Conservation (phyloP, 2,329 filamentous ascomycete genomes). For the Emergomyces pasteurianus region DNA sequence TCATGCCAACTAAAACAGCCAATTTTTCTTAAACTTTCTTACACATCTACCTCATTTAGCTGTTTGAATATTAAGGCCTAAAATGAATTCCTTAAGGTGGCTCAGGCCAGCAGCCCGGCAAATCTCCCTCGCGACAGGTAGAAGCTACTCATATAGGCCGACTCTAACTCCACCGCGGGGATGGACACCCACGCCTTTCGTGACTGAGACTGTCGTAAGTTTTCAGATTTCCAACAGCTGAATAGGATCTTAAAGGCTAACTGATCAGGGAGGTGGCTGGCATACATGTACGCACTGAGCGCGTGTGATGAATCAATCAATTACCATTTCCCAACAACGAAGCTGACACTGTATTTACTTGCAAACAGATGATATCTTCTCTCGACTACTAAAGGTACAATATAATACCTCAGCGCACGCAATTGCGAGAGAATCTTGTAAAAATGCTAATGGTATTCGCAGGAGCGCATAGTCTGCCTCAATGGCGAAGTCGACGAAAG, state of each 20-base stretch:
- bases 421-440: not conserved
- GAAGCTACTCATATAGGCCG: slow-evolving; percentile 7
- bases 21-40: not conserved
- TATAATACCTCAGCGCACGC: slow-evolving; percentile 6
- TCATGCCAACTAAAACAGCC: not conserved
- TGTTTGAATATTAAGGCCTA: not conserved
- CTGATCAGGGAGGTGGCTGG: slow-evolving; percentile 55
- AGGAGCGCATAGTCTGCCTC: slow-evolving; percentile 89
- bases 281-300: slow-evolving; percentile 53
- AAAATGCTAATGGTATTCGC: not conserved
- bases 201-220: slow-evolving; percentile 46
- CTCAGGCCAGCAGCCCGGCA: slow-evolving; percentile 6
- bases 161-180: slow-evolving; percentile 22
- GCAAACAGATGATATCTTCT: slow-evolving; percentile 63
- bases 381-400: slow-evolving; percentile 59
- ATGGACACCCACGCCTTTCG: slow-evolving; percentile 42
- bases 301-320: not conserved
- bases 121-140: slow-evolving; percentile 3
- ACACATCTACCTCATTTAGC: not conserved
- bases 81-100: slow-evolving; percentile 10
- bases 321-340: slow-evolving; percentile 10
- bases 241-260: not conserved
- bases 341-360: slow-evolving; percentile 11
- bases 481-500: slow-evolving; percentile 86
- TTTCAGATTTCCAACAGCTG: slow-evolving; percentile 9